Conservation (phyloP, 495 filamentous ascomycete species). For the Tuber aestivum region DNA sequence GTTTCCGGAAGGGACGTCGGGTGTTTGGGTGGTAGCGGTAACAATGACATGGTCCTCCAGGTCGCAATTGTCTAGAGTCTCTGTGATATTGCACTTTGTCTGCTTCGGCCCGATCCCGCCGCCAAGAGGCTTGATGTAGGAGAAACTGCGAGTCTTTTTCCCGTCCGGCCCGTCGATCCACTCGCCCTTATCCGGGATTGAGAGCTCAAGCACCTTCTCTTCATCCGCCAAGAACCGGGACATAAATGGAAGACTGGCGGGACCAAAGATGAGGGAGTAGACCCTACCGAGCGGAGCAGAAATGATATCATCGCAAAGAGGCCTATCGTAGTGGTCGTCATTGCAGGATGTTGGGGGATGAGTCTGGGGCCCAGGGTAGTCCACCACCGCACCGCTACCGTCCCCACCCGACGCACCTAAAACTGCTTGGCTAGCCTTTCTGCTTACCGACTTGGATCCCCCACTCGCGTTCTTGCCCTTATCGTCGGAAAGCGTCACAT, state of each 20-base stretch:
- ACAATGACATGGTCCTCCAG: conserved; percentile 80
- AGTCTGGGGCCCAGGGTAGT: conserved; percentile 81
- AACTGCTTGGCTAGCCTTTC: conserved; percentile 63
- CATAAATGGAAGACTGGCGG: conserved; percentile 70
- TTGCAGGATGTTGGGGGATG: conserved; percentile 80
- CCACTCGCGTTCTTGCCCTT: conserved; percentile 60
- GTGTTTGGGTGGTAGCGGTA: conserved; percentile 74
- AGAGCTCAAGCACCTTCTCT: conserved; percentile 80
- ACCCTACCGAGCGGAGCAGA: conserved; percentile 86
- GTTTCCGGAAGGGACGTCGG: conserved; percentile 91
- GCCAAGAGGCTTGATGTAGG: conserved; percentile 85
- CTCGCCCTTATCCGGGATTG: conserved; percentile 52
- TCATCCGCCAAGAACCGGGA: conserved; percentile 76
- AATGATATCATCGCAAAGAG: conserved; percentile 77
- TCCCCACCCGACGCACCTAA: conserved; percentile 49
- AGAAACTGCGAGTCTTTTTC: conserved; percentile 65
- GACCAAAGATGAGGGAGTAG: conserved; percentile 80
- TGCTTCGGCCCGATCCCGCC: conserved; percentile 84
- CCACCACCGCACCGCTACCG: conserved; percentile 50
- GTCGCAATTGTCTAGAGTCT: conserved; percentile 74
- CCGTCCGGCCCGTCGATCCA: conserved; percentile 67
- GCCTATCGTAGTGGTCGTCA: conserved; percentile 77
- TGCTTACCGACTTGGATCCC: conserved; percentile 52
- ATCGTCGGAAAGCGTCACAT: conserved; percentile 56
- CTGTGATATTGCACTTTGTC: conserved; percentile 88